Base-by-base conservation (phyloP, 2,329 filamentous ascomycete species). In the Lizonia empirigonia region DNA sequence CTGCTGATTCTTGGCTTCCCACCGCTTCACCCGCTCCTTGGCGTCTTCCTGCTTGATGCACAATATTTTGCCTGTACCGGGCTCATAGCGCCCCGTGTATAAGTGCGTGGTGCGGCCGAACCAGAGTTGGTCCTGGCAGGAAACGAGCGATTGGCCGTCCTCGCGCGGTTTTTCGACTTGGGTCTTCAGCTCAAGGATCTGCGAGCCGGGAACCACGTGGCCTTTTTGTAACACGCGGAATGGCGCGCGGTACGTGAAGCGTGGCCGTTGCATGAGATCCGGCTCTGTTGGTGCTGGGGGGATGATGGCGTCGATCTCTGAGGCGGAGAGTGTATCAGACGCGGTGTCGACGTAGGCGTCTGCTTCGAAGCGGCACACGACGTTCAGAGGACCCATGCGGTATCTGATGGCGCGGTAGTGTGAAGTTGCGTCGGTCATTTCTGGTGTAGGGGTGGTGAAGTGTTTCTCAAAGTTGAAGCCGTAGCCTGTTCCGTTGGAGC, bases 321-420 rank as follows among this genome's bases (percentile, higher is more conserved):
- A 42, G 2, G 30, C 18, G 0, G 54, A 56, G 4, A 58, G 56
- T 7, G 51, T 36, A 27, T 64, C 58, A 3, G 56, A 35, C 1
- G 40, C 37, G 7, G 53, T 59, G 34, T 63, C 61, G 24, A 63
- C 56, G 48, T 65, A 67, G 2, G 65, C 65, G 26, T 70, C 65
- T 23, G 62, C 65, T 48, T 70, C 67, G 42, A 66, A 70, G 16
- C 65, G 63, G 2, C 55, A 52, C 5, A 67, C 61, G 12, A 70
- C 56, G 19, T 60, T 58, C 1, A 70, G 41, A 0, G 63, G 57
- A 0, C 63, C 67, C 61, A 70, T 61, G 10, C 53, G 33, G 30
- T 70, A 69, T 7, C 58, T 56, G 19, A 70, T 67, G 1, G 59
- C 65, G 15, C 67, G 64, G 39, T 70, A 70, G 44, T 70, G 66